Conservation (phyloP, 306 rosid genomes). For the Luffa acutangula region DNA sequence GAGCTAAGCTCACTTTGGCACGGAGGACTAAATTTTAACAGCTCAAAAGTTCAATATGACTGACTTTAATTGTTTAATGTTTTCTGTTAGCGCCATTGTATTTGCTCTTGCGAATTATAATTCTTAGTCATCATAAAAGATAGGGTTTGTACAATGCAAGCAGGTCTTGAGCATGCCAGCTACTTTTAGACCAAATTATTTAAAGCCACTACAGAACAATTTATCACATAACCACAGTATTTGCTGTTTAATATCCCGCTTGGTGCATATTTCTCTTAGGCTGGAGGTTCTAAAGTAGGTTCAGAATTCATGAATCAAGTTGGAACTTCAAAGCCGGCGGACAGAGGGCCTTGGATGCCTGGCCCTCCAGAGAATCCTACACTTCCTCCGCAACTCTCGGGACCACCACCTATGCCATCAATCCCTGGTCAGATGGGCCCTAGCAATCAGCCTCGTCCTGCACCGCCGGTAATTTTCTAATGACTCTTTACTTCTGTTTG, state of each 20-base stretch:
- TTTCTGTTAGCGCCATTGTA: not conserved
- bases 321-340: conserved; percentile 59
- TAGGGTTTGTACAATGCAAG: not conserved
- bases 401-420: conserved; percentile 23
- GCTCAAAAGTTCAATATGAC: not conserved
- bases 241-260: not conserved
- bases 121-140: not conserved
- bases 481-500: not conserved
- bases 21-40: not conserved
- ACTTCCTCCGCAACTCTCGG: conserved; percentile 43
- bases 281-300: conserved; percentile 49
- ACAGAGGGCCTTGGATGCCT: conserved; percentile 70
- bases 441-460: conserved; percentile 40
- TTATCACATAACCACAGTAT: not conserved
- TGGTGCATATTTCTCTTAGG: conserved; percentile 25
- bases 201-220: not conserved
- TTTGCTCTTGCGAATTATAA: not conserved
- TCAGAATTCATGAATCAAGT: conserved; percentile 60
- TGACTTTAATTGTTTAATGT: not conserved
- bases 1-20: no score
- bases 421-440: conserved; percentile 48
- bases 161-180: not conserved
- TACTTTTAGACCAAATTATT: not conserved
- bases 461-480: conserved; percentile 28
- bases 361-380: conserved; percentile 40